Evolutionary conservation across 169 alveolate species (phyloP), one percentile per base, ranked within the genome.

Genomic region (Cryptosporidium felis): DNA sequence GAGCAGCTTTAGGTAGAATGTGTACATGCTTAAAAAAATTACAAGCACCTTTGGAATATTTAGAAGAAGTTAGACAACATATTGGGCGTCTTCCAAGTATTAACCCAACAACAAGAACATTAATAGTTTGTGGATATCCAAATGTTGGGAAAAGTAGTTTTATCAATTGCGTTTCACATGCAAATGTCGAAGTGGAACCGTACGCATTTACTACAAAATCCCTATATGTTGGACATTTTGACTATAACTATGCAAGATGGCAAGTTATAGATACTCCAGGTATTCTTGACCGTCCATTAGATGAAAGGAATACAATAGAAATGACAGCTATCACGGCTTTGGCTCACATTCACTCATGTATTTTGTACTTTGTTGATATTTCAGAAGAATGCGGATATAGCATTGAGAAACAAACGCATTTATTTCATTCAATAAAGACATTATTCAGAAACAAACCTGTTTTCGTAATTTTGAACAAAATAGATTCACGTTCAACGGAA

Each of bases 221-320:
- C 56, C 93, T 98, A 49, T 98, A 95, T 90, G 99, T 98, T n/a
- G 99, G 99, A 9, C 99, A 98, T 90, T 96, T 99, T 91, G 99
- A 98, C 91, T 94, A 95, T 90, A 95, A 96, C 79, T 96, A 96
- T 89, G 95, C 96, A 32, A 93, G 97, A 89, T 98, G 99, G 98
- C 98, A 97, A 94, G 94, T 98, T 34, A 96, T 98, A 30, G 99
- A 98, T 91, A 97, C 99, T 0, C 99, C 99, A 30, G 99, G 99
- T 21, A 92, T 98, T 56, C 91, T 98, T 44, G 99, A 98, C 88
- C 98, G 97, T 53, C 96, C 99, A 1, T 89, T 98, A 80, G 99
- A 96, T 89, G 98, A 97, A 92, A 92, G 99, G 60, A 98, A 98
- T 91, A 96, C 99, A 2, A 96, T 98, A 46, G 99, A 98, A 92